Evolutionary conservation across 1,284 basidiomycete genomes (phyloP).

Genomic region (Microbotryomycetes sp.): DNA sequence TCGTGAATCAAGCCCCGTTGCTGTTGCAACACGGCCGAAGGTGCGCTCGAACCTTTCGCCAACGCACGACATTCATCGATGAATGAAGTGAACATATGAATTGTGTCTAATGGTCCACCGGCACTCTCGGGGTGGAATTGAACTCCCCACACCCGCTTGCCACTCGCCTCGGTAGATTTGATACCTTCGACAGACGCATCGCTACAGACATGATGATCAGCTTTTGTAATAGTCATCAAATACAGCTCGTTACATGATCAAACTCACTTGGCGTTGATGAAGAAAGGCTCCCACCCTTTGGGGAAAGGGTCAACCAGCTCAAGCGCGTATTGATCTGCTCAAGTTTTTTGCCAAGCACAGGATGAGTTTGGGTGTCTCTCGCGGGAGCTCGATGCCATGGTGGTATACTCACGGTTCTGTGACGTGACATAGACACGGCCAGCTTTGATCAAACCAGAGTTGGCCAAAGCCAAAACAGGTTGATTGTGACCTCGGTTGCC

Average conservation of each 20-base stretch:
- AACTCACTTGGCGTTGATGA: slow-evolving; percentile 84
- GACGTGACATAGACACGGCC: slow-evolving; percentile 94
- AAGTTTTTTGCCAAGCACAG: background rate
- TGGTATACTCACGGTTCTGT: slow-evolving; percentile 51
- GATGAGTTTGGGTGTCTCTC: no score
- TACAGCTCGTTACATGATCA: no score
- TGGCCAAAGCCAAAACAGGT: slow-evolving; percentile 87
- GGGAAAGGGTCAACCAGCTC: slow-evolving; percentile 89
- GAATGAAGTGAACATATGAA: slow-evolving; percentile 91
- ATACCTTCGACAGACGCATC: slow-evolving; percentile 95
- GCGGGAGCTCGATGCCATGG: slow-evolving; percentile 21
- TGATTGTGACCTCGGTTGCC: slow-evolving; percentile 99
- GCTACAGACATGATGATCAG: slow-evolving; percentile 20
- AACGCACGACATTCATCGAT: slow-evolving; percentile 62
- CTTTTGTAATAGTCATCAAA: background rate
- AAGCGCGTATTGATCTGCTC: slow-evolving; percentile 76
- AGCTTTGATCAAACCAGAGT: slow-evolving; percentile 82
- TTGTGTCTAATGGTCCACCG: slow-evolving; percentile 86
- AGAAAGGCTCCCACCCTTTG: slow-evolving; percentile 90
- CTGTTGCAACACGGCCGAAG: background rate
- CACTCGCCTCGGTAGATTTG: slow-evolving; percentile 79
- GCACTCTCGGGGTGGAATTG: slow-evolving; percentile 86
- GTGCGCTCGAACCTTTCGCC: background rate
- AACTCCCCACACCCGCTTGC: slow-evolving; percentile 87
- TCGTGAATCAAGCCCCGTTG: background rate